phyloP scores from a whole-genome alignment of 1,284 basidiomycete species.

The Trichosporon faecale region DNA sequence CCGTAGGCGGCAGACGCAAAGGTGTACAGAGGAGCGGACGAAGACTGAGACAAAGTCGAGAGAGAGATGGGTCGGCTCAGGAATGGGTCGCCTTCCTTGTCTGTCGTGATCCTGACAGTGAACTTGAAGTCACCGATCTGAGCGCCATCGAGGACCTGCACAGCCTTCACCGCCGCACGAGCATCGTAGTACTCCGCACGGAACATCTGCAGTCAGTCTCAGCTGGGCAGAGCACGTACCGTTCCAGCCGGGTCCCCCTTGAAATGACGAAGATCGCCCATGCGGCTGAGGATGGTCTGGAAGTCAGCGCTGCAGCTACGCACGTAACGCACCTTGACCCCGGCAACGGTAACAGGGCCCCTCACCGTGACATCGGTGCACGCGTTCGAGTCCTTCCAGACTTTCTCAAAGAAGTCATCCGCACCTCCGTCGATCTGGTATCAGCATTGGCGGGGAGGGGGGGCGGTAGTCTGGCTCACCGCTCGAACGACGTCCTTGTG shows the following conservation, averaged over 20 bases:
- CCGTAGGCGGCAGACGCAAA: constrained; percentile 23
- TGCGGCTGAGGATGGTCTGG: not conserved
- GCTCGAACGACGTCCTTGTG: constrained; percentile 1
- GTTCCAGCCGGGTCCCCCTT: not conserved
- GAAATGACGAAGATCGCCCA: not conserved
- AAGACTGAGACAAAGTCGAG: not conserved
- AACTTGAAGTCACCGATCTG: constrained; percentile 21
- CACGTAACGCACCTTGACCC: constrained; percentile 24
- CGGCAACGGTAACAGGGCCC: constrained; percentile 10
- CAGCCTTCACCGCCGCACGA: constrained; percentile 32
- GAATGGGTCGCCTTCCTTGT: constrained; percentile 21
- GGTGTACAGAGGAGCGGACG: not conserved
- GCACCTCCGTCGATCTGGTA: constrained; percentile 22
- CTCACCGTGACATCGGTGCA: not conserved
- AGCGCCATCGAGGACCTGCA: constrained; percentile 28
- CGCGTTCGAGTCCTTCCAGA: constrained; percentile 28
- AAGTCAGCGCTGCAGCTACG: not conserved
- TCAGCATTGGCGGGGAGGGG: not conserved
- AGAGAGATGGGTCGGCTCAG: constrained; percentile 18
- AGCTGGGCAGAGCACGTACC: constrained; percentile 17
- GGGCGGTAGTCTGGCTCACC: not conserved
- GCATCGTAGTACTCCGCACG: constrained; percentile 44
- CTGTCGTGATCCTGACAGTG: constrained; percentile 9
- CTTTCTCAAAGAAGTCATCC: constrained; percentile 22
- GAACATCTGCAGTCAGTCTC: constrained; percentile 29